Base-by-base conservation (phyloP, 2,329 filamentous ascomycete genomes). In the Ascochyta pisi region DNA sequence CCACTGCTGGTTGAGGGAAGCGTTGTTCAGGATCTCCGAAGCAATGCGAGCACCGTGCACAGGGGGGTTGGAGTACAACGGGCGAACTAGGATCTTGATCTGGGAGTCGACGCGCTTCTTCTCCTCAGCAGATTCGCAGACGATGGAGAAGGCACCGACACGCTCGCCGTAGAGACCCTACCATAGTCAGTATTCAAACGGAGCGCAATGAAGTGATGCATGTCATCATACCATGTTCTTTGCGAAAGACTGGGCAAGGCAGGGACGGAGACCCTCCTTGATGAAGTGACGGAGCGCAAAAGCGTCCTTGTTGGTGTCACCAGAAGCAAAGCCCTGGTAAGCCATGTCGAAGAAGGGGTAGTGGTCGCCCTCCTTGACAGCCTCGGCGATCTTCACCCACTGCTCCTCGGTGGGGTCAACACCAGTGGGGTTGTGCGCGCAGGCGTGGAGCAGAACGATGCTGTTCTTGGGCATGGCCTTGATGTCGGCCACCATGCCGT, bases 91-190 rank as follows among this genome's bases (percentile, higher is more conserved):
- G 75, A 98, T 98, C 86, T 98, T 98, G 85, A 99, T 83, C 83
- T 99, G 95, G 29, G 92, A 96, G 78, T 97, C 94, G 71, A 99
- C 87, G 63, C 92, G 91, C 83, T 93, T 93, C 86, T 92, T 94
- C 86, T 98, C 94, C 67, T 93, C 93, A 62, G 88, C 84, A 38
- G 90, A 89, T 67, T 88, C 89, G 76, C 89, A 90, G 70, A 97
- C 90, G 66, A 98, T 85, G 69, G 92, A 96, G 86, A 99, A 98
- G 64, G 93, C 93, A 74, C 95, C 95, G 58, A 96, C 92, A 81
- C 95, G 94, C 85, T 99, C 95, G 76, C 95, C 95, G 77, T 99
- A 98, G 61, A 99, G 91, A 81, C 95, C 95, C 89, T 91, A 45
- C 27, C 10, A 43, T 9, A 27, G 35, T 46, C 15, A 52, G 27